These are phyloP conservation scores for Geotrichum bryndzae DNA, from an alignment of 1,139 yeast species.

Conservation along the genomic window DNA sequence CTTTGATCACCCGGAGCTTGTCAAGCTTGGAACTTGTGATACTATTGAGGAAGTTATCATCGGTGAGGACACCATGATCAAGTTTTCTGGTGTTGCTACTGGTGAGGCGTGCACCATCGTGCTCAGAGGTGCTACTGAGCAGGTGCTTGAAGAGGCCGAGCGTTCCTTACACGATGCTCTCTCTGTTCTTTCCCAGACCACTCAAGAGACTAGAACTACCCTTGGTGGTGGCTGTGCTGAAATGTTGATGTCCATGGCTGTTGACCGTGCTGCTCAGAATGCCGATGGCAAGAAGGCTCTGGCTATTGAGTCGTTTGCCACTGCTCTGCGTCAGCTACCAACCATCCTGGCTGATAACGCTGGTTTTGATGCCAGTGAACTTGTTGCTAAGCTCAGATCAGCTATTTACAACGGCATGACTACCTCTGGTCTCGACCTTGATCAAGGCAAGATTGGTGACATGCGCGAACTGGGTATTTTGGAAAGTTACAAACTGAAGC, in stretches of 20 bases:
- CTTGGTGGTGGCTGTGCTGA: conserved; percentile 98
- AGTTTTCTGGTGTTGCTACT: conserved; percentile 89
- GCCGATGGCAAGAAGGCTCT: conserved; percentile 89
- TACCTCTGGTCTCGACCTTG: conserved; percentile 84
- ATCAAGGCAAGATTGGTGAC: conserved; percentile 78
- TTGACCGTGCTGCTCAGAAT: conserved; percentile 89
- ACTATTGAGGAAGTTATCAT: conserved; percentile 83
- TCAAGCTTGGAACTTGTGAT: conserved; percentile 83
- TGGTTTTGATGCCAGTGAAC: conserved; percentile 89
- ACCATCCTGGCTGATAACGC: conserved; percentile 95
- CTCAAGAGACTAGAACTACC: conserved; percentile 88
- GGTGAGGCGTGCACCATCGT: conserved; percentile 97
- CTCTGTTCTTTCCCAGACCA: conserved; percentile 91
- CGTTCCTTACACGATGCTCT: conserved; percentile 96
- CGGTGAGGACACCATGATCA: conserved; percentile 82
- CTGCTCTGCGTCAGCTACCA: conserved; percentile 91
- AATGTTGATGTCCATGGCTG: conserved; percentile 97
- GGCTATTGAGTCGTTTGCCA: conserved; percentile 92
- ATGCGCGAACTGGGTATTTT: conserved; percentile 92
- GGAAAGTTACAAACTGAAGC: conserved; percentile 84
- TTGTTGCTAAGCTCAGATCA: conserved; percentile 84
- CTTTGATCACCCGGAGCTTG: conserved; percentile 84
- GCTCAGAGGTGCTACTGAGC: conserved; percentile 94
- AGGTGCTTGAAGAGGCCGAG: conserved; percentile 93
- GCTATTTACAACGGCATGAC: conserved; percentile 90